Conservation (phyloP, 1,284 basidiomycete genomes). For the Sanguinoderma infundibulare region DNA sequence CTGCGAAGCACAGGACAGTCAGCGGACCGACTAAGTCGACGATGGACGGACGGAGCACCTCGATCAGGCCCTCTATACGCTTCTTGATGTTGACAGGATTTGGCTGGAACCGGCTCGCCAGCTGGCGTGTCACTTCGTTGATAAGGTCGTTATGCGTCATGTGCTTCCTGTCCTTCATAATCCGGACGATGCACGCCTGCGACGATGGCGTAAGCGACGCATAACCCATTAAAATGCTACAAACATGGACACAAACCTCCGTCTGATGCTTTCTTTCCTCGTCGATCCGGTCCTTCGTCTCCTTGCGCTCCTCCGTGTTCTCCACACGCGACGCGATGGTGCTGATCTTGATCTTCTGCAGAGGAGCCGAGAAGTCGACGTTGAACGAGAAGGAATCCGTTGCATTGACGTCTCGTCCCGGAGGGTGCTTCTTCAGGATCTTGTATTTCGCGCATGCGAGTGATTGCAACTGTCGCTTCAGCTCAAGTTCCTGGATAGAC, state of each 20-base stretch:
- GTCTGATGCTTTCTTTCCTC: conserved; percentile 92
- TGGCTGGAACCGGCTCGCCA: conserved; percentile 86
- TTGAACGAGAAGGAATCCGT: conserved; percentile 93
- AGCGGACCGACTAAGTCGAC: not conserved
- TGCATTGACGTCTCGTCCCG: conserved; percentile 79
- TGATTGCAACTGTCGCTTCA: conserved; percentile 93
- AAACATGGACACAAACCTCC: conserved; percentile 81
- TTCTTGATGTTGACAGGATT: conserved; percentile 90
- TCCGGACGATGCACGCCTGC: conserved; percentile 94
- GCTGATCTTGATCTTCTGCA: conserved; percentile 94
- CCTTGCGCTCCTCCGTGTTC: conserved; percentile 84
- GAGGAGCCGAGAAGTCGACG: conserved; percentile 73
- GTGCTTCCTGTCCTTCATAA: conserved; percentile 97
- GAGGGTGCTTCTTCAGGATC: conserved; percentile 90
- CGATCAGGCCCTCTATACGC: conserved; percentile 92
- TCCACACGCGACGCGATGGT: conserved; percentile 90
- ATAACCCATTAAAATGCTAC: too few species aligned
- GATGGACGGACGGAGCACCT: conserved; percentile 55
- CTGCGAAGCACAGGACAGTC: conserved; percentile 40
- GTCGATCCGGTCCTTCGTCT: conserved; percentile 90
- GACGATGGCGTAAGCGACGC: not conserved
- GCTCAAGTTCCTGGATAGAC: conserved; percentile 75
- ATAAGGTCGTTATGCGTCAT: conserved; percentile 91
- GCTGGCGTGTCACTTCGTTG: conserved; percentile 89
- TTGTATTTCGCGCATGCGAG: conserved; percentile 98